A percentile compares a stretch with the other conserved stretches of the same genome.
Evolutionary conservation across 2,329 filamentous ascomycete genomes (phyloP).

Genomic region (Alternaria sp.): DNA sequence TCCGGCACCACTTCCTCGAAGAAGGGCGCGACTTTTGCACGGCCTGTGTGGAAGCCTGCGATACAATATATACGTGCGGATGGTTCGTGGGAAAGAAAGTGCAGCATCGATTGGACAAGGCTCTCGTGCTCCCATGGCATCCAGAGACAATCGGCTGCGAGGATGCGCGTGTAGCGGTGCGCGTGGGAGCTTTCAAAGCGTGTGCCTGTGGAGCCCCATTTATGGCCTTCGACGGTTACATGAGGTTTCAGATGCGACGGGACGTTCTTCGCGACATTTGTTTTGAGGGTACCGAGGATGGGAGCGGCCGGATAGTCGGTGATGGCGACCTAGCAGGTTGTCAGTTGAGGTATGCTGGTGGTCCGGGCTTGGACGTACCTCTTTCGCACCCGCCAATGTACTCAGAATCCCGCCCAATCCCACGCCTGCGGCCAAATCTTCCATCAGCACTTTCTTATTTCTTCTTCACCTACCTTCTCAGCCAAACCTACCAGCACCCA

Average conservation of each 20-base stretch:
- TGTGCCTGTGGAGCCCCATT: constrained; percentile 67
- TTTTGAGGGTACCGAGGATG: constrained; percentile 66
- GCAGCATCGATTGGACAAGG: constrained; percentile 67
- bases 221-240: constrained; percentile 66
- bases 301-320: constrained; percentile 73
- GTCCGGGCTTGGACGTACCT: constrained; percentile 47
- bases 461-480: constrained; percentile 25
- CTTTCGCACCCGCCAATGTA: constrained; percentile 55
- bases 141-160: constrained; percentile 79
- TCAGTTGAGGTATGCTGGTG: not conserved
- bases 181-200: constrained; percentile 52
- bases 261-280: constrained; percentile 66
- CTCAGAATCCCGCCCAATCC: constrained; percentile 59
- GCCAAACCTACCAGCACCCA: constrained; percentile 69
- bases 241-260: constrained; percentile 44
- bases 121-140: constrained; percentile 77
- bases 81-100: constrained; percentile 63
- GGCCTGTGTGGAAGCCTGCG: constrained; percentile 76
- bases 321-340: constrained; percentile 59
- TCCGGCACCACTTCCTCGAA: constrained; percentile 64
- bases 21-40: constrained; percentile 71
- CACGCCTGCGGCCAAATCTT: constrained; percentile 45
- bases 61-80: constrained; percentile 69
- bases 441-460: constrained; percentile 41
- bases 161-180: constrained; percentile 65